Percentiles rank a stretch among this genome's conserved stretches.
Conservation (phyloP, 2,329 filamentous ascomycete genomes). For the Colletotrichum paranaense region DNA sequence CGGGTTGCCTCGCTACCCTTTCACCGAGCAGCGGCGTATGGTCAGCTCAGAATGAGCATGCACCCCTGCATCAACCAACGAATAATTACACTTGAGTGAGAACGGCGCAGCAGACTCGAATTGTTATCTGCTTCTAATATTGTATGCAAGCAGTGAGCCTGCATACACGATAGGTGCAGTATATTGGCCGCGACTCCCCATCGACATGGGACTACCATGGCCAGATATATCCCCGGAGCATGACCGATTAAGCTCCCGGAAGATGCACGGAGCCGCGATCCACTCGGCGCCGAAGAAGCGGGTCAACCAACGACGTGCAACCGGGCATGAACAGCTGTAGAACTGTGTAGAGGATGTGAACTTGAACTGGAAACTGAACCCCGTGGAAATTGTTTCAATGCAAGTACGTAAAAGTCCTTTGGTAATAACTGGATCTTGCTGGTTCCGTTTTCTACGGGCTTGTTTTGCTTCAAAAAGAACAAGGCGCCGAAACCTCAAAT, state of each 20-base stretch:
- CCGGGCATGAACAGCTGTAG: not conserved
- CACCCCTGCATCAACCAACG: not conserved
- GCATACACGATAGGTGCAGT: not conserved
- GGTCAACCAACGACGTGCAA: not conserved
- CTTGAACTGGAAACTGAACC: not conserved
- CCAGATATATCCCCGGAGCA: not conserved
- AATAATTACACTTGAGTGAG: not conserved
- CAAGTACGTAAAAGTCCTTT: not conserved
- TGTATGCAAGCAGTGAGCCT: not conserved
- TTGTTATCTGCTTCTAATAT: not conserved
- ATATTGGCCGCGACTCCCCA: not conserved
- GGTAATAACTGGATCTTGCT: not conserved
- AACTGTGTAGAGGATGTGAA: not conserved
- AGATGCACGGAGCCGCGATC: not conserved
- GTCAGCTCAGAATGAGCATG: not conserved
- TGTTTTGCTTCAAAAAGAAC: not conserved
- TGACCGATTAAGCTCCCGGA: not conserved
- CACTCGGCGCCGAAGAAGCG: not conserved
- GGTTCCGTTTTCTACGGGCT: not conserved
- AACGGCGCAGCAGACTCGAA: not conserved
- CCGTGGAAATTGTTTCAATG: not conserved
- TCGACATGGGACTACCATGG: not conserved
- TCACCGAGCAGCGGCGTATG: not conserved
- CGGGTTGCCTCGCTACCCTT: slow-evolving; percentile 8
- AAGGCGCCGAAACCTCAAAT: not conserved